Percentiles rank a stretch among this genome's conserved stretches.
Evolutionary conservation across 2,329 filamentous ascomycete genomes (phyloP).

Genomic region (Hymenoscyphus salicellus): DNA sequence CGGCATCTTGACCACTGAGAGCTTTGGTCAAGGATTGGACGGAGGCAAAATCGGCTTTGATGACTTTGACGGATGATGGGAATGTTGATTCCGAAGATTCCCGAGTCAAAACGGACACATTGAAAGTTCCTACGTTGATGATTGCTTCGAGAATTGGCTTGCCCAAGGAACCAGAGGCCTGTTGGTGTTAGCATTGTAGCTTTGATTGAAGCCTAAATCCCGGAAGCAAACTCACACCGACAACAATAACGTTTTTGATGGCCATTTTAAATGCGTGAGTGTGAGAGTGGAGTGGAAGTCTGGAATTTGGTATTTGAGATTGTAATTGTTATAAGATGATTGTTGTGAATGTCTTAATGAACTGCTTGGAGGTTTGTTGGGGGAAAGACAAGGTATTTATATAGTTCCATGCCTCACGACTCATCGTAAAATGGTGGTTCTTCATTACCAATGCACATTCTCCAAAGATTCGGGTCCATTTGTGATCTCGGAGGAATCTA

Average conservation of each 20-base stretch:
- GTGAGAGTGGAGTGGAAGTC: background rate
- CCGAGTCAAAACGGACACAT: slow-evolving; percentile 41
- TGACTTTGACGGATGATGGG: slow-evolving; percentile 29
- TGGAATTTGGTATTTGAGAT: too few relatives aligned
- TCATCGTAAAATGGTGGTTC: too few relatives aligned
- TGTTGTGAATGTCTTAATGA: too few relatives aligned
- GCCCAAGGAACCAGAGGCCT: background rate
- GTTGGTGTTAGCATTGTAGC: background rate
- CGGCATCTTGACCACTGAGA: slow-evolving; percentile 38
- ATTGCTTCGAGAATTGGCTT: slow-evolving; percentile 13
- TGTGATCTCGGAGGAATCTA: too few relatives aligned
- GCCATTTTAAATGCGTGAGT: too few relatives aligned
- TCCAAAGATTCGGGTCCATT: too few relatives aligned
- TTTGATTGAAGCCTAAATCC: background rate
- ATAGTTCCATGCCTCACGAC: too few relatives aligned
- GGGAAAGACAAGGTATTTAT: too few relatives aligned
- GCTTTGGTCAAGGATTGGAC: slow-evolving; percentile 34
- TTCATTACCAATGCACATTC: too few relatives aligned
- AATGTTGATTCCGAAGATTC: slow-evolving; percentile 28
- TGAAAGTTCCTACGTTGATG: slow-evolving; percentile 32
- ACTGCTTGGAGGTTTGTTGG: too few relatives aligned
- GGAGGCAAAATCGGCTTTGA: slow-evolving; percentile 34
- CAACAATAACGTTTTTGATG: slow-evolving; percentile 61
- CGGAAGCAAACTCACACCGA: slow-evolving; percentile 38
- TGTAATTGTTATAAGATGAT: too few relatives aligned